These are phyloP conservation scores for Globisporangium barbulae DNA, from an alignment of 352 stramenopile genomes.

Conservation along the genomic window DNA sequence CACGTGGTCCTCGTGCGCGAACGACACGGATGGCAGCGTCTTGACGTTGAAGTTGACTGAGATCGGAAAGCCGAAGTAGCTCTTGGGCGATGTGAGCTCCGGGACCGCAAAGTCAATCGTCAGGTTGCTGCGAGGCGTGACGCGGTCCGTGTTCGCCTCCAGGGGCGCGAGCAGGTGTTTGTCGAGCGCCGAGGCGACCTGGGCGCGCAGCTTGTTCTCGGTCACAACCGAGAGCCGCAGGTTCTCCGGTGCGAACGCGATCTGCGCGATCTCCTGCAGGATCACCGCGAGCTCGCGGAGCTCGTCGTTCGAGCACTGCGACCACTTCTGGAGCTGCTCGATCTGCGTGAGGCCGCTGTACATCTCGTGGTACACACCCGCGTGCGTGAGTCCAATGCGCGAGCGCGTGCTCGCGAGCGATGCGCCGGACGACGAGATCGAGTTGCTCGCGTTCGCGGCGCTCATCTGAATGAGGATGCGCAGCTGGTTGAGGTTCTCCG, in stretches of 20 bases:
- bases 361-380: constrained; percentile 57
- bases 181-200: constrained; percentile 47
- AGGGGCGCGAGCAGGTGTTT: constrained; percentile 47
- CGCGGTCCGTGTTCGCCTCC: constrained; percentile 13
- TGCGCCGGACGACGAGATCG: constrained; percentile 69
- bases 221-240: constrained; percentile 71
- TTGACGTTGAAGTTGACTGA: constrained; percentile 85
- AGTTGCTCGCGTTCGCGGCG: constrained; percentile 60
- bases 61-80: constrained; percentile 74
- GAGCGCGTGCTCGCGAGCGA: constrained; percentile 53
- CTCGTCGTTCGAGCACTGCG: constrained; percentile 64
- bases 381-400: constrained; percentile 51
- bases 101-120: constrained; percentile 19
- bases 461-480: constrained; percentile 74
- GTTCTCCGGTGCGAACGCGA: constrained; percentile 55
- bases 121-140: constrained; percentile 10
- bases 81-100: constrained; percentile 31
- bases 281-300: constrained; percentile 47
- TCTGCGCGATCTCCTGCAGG: constrained; percentile 53
- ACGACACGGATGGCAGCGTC: constrained; percentile 67
- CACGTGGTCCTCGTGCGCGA: constrained; percentile 72
- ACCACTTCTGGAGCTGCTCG: constrained; percentile 70
- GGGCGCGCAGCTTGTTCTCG: constrained; percentile 55
- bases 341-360: constrained; percentile 75
- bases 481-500: constrained; percentile 71